A percentile compares a stretch with the other conserved stretches of the same genome.
These are phyloP conservation scores for Tricholoma sp. DNA, from an alignment of 768 basidiomycete species.

Conservation along the genomic window DNA sequence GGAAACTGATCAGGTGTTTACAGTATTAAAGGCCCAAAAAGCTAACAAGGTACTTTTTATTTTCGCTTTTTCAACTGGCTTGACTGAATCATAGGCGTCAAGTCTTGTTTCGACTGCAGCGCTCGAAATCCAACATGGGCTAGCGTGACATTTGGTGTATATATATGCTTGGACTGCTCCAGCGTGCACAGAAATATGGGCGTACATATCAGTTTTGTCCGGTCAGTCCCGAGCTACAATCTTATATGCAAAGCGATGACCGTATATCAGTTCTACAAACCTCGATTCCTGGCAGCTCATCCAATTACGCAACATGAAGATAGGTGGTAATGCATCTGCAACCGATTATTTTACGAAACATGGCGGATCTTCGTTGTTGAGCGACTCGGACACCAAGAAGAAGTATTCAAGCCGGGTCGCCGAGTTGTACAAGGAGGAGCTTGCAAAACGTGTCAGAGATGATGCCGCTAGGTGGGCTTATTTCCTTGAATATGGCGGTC, in stretches of 20 bases:
- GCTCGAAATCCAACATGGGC: constrained; percentile 98
- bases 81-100: neutral
- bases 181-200: constrained; percentile 94
- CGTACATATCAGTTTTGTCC: constrained; percentile 95
- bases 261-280: constrained; percentile 78
- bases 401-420: constrained; percentile 85
- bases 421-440: constrained; percentile 89
- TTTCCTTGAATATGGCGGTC: neutral
- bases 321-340: constrained; percentile 86
- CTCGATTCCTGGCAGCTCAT: constrained; percentile 89
- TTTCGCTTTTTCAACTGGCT: neutral
- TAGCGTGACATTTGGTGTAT: constrained; percentile 92
- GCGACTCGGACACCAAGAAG: constrained; percentile 75
- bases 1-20: constrained; percentile 85
- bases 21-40: constrained; percentile 76
- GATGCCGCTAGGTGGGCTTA: constrained; percentile 59
- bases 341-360: constrained; percentile 88
- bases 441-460: constrained; percentile 73
- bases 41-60: constrained; percentile 70
- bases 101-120: constrained; percentile 87
- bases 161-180: constrained; percentile 97
- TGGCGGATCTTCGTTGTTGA: constrained; percentile 67
- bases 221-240: constrained; percentile 44
- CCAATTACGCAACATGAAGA: constrained; percentile 95
- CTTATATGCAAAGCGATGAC: constrained; percentile 4